Conservation (phyloP, 257 asterid species). For the Henckelia pumila region DNA sequence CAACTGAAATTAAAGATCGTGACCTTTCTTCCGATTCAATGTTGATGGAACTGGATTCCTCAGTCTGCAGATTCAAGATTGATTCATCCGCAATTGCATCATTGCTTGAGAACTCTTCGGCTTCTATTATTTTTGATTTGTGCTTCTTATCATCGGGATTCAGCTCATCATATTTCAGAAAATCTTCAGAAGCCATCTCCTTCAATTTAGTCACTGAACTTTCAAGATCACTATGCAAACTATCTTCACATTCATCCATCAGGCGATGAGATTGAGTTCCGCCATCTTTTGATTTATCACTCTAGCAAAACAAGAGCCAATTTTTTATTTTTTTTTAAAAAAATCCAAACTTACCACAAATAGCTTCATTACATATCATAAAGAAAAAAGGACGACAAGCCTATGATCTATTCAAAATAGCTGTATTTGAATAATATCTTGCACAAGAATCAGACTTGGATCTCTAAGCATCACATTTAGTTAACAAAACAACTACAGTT, state of each 20-base stretch:
- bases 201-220: constrained; percentile 27
- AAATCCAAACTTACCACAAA: constrained; percentile 1
- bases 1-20: constrained; percentile 27
- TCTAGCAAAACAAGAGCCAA: constrained; percentile 33
- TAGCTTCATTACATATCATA: background rate
- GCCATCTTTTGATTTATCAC: constrained; percentile 26
- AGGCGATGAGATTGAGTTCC: constrained; percentile 24
- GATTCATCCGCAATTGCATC: background rate
- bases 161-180: constrained; percentile 24
- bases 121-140: constrained; percentile 29
- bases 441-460: constrained; percentile 6
- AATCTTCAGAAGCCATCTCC: constrained; percentile 28
- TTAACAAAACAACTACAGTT: constrained; percentile 14
- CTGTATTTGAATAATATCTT: constrained; percentile 3
- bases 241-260: constrained; percentile 26
- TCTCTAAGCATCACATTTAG: constrained; percentile 14
- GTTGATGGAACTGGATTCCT: constrained; percentile 19
- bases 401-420: background rate
- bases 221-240: constrained; percentile 28
- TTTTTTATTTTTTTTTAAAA: no score
- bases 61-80: background rate
- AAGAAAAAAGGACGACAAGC: constrained; percentile 1
- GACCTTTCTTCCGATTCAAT: constrained; percentile 24
- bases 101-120: background rate
- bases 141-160: constrained; percentile 33